These are phyloP conservation scores for Quercus phellos DNA, from an alignment of 331 rosid genomes.

Conservation along the genomic window DNA sequence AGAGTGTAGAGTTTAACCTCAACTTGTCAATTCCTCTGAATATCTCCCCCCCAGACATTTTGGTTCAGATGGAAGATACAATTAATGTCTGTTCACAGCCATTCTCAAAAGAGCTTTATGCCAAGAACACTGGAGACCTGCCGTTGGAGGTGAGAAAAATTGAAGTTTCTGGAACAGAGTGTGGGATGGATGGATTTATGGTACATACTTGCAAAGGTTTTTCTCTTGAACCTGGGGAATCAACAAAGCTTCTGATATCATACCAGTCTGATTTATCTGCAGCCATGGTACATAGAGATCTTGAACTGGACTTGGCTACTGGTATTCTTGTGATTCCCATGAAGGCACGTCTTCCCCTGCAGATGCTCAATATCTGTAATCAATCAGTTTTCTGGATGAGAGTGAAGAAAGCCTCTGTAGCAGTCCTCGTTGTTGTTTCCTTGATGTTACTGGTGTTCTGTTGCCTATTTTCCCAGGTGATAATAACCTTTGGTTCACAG, in stretches of 20 bases:
- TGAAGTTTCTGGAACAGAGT: slow-evolving; percentile 74
- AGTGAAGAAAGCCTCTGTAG: slow-evolving; percentile 49
- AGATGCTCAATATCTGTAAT: slow-evolving; percentile 64
- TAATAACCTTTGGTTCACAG: slow-evolving; percentile 32
- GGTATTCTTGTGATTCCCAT: slow-evolving; percentile 79
- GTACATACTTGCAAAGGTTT: slow-evolving; percentile 70
- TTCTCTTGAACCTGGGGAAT: slow-evolving; percentile 77
- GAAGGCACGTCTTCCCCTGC: slow-evolving; percentile 67
- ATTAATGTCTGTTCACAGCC: slow-evolving; percentile 55
- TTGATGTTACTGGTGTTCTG: slow-evolving; percentile 44
- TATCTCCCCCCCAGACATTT: slow-evolving; percentile 53
- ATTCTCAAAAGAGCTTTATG: slow-evolving; percentile 59
- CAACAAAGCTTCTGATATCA: slow-evolving; percentile 59
- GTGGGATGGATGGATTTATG: slow-evolving; percentile 74
- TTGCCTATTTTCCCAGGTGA: slow-evolving; percentile 40
- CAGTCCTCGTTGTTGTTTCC: slow-evolving; percentile 37
- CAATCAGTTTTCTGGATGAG: slow-evolving; percentile 64
- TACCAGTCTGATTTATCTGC: slow-evolving; percentile 79
- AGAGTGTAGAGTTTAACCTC: slow-evolving; percentile 58
- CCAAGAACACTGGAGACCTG: slow-evolving; percentile 83
- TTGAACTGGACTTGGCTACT: slow-evolving; percentile 66
- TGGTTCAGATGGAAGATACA: slow-evolving; percentile 42
- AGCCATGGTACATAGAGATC: slow-evolving; percentile 64
- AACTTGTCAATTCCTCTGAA: slow-evolving; percentile 47
- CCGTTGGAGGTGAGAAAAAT: slow-evolving; percentile 67